A percentile compares a stretch with the other conserved stretches of the same genome.
phyloP scores from a whole-genome alignment of 768 basidiomycete genomes.

The Xanthoconium stramineum region DNA sequence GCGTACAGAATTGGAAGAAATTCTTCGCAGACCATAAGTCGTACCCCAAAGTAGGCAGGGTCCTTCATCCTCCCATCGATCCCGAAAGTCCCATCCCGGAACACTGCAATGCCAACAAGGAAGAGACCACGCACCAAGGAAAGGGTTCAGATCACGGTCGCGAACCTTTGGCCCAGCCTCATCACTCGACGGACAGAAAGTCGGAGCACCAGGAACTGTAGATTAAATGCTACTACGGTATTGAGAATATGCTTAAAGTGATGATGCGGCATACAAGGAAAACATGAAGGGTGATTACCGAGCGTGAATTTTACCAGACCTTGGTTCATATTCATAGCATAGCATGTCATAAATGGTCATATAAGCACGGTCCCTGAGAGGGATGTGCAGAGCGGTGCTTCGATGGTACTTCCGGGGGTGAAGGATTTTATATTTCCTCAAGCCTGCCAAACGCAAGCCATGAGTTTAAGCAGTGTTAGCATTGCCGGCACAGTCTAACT shows the following conservation, averaged over 20 bases:
- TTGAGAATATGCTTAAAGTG: conserved; percentile 11
- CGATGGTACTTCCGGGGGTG: neutral
- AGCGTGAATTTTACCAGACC: neutral
- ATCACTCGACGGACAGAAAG: conserved; percentile 8
- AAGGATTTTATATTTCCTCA: conserved; percentile 21
- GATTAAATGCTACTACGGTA: conserved; percentile 21
- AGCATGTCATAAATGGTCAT: conserved; percentile 26
- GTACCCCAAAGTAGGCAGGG: conserved; percentile 75
- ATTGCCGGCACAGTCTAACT: conserved; percentile 28
- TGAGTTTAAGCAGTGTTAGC: conserved; percentile 15
- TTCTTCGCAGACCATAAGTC: conserved; percentile 83
- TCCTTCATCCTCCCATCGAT: conserved; percentile 74
- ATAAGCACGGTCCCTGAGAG: conserved; percentile 22
- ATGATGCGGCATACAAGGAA: conserved; percentile 15
- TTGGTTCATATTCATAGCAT: conserved; percentile 7
- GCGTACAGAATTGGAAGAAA: conserved; percentile 83
- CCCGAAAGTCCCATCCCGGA: conserved; percentile 69
- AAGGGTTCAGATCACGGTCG: conserved; percentile 26
- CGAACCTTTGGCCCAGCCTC: conserved; percentile 28
- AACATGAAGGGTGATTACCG: conserved; percentile 22
- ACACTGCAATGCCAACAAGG: conserved; percentile 69
- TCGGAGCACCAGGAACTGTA: conserved; percentile 29
- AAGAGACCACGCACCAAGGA: conserved; percentile 26
- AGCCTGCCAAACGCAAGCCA: conserved; percentile 26
- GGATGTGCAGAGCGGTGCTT: conserved; percentile 1